phyloP scores from a whole-genome alignment of 768 basidiomycete species.

The Russula compacta region DNA sequence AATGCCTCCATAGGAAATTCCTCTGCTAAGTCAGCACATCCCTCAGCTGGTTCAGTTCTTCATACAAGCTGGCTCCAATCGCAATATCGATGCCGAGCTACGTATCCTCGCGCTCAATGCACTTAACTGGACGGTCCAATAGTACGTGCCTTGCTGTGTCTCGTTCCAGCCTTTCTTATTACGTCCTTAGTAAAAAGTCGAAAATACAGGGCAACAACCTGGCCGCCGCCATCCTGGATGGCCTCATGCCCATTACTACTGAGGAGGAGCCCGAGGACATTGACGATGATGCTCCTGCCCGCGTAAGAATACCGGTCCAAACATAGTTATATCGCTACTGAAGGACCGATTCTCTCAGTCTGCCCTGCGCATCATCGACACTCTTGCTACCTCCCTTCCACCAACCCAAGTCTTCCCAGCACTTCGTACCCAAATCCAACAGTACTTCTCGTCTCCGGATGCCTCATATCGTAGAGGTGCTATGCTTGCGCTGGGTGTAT shows the following conservation, averaged over 20 bases:
- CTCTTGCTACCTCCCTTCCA: conserved; percentile 84
- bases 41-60: conserved; percentile 85
- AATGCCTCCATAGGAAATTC: conserved; percentile 61
- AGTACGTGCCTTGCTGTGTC: conserved; percentile 40
- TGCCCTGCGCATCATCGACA: conserved; percentile 90
- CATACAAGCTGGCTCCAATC: conserved; percentile 73
- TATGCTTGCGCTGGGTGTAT: conserved; percentile 90
- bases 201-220: conserved; percentile 84
- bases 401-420: conserved; percentile 95
- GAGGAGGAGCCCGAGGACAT: conserved; percentile 90
- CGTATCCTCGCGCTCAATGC: conserved; percentile 88
- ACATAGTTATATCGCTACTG: not conserved
- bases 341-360: conserved; percentile 40
- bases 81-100: conserved; percentile 62
- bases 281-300: conserved; percentile 89
- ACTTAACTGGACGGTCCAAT: conserved; percentile 94
- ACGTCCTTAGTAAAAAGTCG: conserved; percentile 73
- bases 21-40: conserved; percentile 84
- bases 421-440: conserved; percentile 69
- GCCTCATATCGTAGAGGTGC: conserved; percentile 79
- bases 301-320: conserved; percentile 41
- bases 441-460: conserved; percentile 78
- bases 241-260: conserved; percentile 87
- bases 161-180: conserved; percentile 9
- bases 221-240: conserved; percentile 77